Evolutionary conservation across 2,329 filamentous ascomycete species (phyloP).

Genomic region (Ampelomyces quisqualis): DNA sequence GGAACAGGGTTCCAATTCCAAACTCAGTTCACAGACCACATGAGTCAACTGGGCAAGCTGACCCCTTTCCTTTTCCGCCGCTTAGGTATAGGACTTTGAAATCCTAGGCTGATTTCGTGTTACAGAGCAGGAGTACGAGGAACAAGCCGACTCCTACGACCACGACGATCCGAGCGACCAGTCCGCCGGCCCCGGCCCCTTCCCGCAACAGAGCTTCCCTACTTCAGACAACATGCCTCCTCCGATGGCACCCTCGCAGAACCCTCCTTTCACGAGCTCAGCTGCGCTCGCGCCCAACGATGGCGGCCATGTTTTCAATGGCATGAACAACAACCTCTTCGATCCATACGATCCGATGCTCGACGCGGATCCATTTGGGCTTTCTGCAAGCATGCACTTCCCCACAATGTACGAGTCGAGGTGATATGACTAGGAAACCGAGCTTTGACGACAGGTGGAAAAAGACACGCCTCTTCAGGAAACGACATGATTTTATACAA

Average conservation of each 20-base stretch:
- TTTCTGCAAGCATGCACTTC: conserved; percentile 94
- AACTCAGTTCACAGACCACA: conserved; percentile 88
- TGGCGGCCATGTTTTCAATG: conserved; percentile 44
- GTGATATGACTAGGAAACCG: conserved; percentile 21
- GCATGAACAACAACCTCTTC: conserved; percentile 56
- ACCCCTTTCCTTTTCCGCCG: conserved; percentile 53
- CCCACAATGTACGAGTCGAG: conserved; percentile 67
- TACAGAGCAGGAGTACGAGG: conserved; percentile 96
- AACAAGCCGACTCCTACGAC: conserved; percentile 84
- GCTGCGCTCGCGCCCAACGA: conserved; percentile 37
- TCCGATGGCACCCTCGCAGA: conserved; percentile 42
- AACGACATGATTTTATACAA: background rate
- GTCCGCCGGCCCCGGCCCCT: conserved; percentile 67
- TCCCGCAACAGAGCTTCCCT: conserved; percentile 58
- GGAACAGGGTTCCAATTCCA: conserved; percentile 67
- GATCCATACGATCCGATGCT: conserved; percentile 81
- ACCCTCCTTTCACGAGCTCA: conserved; percentile 38
- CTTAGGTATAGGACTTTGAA: conserved; percentile 60
- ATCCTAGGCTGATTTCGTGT: conserved; percentile 67
- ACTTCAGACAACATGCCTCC: conserved; percentile 46
- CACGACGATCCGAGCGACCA: conserved; percentile 69
- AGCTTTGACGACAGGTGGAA: conserved; percentile 11
- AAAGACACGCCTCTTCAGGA: conserved; percentile 2
- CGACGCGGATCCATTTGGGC: conserved; percentile 89
- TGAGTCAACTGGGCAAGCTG: conserved; percentile 91